A percentile compares a stretch with the other conserved stretches of the same genome.
Evolutionary conservation across 2,329 filamentous ascomycete genomes (phyloP).

Genomic region (Pseudogymnoascus sp.): DNA sequence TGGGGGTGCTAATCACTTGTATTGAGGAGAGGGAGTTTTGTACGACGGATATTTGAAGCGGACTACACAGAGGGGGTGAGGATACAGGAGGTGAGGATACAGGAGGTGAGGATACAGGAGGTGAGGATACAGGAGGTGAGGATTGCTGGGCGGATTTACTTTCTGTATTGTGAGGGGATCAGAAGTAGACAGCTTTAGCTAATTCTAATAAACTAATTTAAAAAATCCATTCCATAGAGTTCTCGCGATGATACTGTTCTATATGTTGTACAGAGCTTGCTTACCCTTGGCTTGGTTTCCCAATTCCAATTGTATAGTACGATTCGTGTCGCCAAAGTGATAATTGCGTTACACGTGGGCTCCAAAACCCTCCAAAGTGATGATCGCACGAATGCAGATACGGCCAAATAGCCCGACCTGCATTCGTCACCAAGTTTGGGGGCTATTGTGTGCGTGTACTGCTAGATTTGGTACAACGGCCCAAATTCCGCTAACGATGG

Average conservation of each 20-base stretch:
- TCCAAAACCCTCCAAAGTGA: too few relatives aligned
- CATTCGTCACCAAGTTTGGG: too few relatives aligned
- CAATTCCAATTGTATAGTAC: too few relatives aligned
- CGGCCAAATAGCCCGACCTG: too few relatives aligned
- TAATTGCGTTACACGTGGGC: too few relatives aligned
- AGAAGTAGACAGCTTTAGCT: constrained; percentile 6
- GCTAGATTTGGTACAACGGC: too few relatives aligned
- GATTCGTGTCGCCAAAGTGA: too few relatives aligned
- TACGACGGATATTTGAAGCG: background rate
- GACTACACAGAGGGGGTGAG: background rate
- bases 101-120: background rate
- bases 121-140: background rate
- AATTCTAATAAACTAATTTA: background rate
- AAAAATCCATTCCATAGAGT: background rate
- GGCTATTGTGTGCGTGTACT: too few relatives aligned
- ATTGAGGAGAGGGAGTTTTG: background rate
- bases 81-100: background rate
- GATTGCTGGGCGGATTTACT: background rate
- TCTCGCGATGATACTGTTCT: background rate
- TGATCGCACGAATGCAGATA: too few relatives aligned
- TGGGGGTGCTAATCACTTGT: background rate
- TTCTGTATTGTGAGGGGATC: background rate
- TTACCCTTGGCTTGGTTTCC: too few relatives aligned
- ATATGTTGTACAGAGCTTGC: too few relatives aligned
- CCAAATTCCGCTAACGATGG: too few relatives aligned